phyloP scores from a whole-genome alignment of 495 filamentous ascomycete species.

The Hypoxylon fuscum region DNA sequence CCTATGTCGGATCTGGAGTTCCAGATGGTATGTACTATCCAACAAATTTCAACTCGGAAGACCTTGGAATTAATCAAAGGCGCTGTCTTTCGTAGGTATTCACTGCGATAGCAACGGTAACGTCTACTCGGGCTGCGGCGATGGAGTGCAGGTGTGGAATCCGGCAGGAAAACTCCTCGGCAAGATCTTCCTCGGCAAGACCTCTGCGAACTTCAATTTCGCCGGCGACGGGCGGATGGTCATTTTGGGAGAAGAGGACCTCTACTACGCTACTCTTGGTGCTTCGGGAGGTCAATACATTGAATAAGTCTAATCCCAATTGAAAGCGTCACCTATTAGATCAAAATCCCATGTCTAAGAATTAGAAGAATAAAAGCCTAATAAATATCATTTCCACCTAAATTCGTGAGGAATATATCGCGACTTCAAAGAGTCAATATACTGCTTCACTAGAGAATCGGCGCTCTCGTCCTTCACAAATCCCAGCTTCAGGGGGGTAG shows the following conservation, averaged over 20 bases:
- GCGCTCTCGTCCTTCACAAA: conserved; percentile 68
- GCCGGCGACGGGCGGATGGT: conserved; percentile 63
- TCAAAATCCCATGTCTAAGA: neutral
- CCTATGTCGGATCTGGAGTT: conserved; percentile 61
- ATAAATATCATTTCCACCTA: neutral
- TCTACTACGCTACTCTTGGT: conserved; percentile 59
- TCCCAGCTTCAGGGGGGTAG: conserved; percentile 65
- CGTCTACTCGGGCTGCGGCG: conserved; percentile 67
- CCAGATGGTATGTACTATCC: conserved; percentile 59
- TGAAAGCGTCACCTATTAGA: neutral
- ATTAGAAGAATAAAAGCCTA: neutral
- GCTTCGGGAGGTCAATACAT: conserved; percentile 49
- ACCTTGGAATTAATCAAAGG: no score
- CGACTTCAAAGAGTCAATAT: conserved; percentile 49
- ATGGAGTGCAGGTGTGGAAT: conserved; percentile 70
- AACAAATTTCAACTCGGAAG: no score
- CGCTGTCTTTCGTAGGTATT: conserved; percentile 53
- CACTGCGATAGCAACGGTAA: conserved; percentile 68
- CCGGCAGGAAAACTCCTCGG: conserved; percentile 65
- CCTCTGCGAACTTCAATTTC: conserved; percentile 66
- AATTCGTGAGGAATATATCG: conserved; percentile 11
- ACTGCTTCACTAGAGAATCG: conserved; percentile 63
- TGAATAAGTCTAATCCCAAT: neutral
- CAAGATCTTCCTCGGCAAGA: conserved; percentile 60
- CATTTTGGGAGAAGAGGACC: conserved; percentile 57